These are phyloP conservation scores for Fragilaria crotonensis DNA, from an alignment of 108 stramenopile species.

Conservation along the genomic window DNA sequence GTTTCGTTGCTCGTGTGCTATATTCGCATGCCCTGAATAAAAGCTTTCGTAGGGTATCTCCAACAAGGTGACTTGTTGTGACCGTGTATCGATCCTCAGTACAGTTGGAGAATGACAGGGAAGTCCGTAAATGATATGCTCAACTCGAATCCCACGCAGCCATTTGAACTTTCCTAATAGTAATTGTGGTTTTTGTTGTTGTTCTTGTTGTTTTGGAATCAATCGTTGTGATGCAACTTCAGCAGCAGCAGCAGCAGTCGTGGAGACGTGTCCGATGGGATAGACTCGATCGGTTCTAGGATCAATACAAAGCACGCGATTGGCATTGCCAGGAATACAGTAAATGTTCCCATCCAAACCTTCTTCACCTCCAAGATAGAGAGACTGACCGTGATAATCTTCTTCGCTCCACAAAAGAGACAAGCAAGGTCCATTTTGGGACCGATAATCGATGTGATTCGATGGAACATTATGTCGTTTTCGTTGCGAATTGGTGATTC, in stretches of 20 bases:
- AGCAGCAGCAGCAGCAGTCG: no score
- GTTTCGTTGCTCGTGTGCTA: conserved; percentile 30
- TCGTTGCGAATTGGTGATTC: no score
- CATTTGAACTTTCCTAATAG: conserved; percentile 72
- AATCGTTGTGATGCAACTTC: no score
- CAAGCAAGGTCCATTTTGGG: conserved; percentile 27
- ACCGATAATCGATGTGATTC: conserved; percentile 33
- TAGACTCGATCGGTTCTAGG: conserved; percentile 37
- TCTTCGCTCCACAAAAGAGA: conserved; percentile 25
- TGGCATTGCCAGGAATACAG: conserved; percentile 74
- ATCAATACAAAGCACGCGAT: conserved; percentile 53
- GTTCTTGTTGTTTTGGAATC: no score
- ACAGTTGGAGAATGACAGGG: conserved; percentile 73
- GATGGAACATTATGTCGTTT: no score
- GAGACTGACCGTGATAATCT: conserved; percentile 28
- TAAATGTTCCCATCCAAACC: conserved; percentile 66
- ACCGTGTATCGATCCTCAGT: conserved; percentile 55
- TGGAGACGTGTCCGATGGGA: conserved; percentile 56
- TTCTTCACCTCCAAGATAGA: conserved; percentile 70
- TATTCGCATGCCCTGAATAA: conserved; percentile 9
- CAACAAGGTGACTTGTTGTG: conserved; percentile 44
- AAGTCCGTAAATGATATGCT: conserved; percentile 67
- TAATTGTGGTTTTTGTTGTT: no score
- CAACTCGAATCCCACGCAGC: conserved; percentile 67
- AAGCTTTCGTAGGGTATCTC: conserved; percentile 60